These are phyloP conservation scores for Sisymbrium altissimum DNA, from an alignment of 345 rosid species.

Conservation along the genomic window DNA sequence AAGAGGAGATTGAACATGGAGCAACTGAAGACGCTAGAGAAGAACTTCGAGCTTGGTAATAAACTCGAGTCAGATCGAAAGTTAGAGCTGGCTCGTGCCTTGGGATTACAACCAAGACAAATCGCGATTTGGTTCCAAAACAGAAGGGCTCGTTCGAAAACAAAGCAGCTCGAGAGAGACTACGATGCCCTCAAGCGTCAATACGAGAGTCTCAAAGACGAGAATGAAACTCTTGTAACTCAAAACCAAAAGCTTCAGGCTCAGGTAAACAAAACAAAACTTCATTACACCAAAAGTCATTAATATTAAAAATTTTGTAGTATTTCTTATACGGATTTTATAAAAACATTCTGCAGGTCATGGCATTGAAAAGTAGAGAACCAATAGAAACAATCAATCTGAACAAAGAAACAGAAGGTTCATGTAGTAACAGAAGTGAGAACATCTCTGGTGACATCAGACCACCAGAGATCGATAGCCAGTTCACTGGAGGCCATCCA, in stretches of 20 bases:
- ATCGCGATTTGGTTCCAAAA: constrained; percentile 96
- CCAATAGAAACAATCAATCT: constrained; percentile 78
- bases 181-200: constrained; percentile 73
- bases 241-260: constrained; percentile 81
- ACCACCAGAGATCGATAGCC: constrained; percentile 60
- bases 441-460: constrained; percentile 65
- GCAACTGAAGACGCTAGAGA: constrained; percentile 83
- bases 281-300: not conserved
- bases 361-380: constrained; percentile 77
- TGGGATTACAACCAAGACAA: constrained; percentile 91
- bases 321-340: too few relatives aligned
- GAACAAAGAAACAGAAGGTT: constrained; percentile 89
- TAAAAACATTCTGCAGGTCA: constrained; percentile 44
- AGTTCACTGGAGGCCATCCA: constrained; percentile 37
- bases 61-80: constrained; percentile 94
- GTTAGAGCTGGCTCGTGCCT: constrained; percentile 85
- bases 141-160: constrained; percentile 91
- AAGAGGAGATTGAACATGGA: constrained; percentile 88
- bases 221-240: constrained; percentile 65
- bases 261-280: constrained; percentile 43
- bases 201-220: constrained; percentile 66
- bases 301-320: too few relatives aligned
- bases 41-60: constrained; percentile 87
- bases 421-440: constrained; percentile 83
- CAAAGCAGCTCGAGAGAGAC: constrained; percentile 90